Evolutionary conservation across 306 rosid species (phyloP).

Genomic region (Vicia villosa): DNA sequence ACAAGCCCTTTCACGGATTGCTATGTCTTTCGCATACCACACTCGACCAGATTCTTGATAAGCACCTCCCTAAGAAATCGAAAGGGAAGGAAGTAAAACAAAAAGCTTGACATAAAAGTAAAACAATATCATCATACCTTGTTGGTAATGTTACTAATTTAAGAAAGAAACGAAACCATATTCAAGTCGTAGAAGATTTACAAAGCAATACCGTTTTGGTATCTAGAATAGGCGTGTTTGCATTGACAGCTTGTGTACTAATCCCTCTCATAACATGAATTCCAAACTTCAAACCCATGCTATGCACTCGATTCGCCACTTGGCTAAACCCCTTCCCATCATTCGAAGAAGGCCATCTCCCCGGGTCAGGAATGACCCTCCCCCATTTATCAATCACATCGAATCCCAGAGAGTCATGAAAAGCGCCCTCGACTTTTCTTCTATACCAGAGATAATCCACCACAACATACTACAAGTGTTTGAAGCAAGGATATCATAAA

Average conservation of each 20-base stretch:
- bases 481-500: conserved; percentile 31
- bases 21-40: conserved; percentile 84
- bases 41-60: conserved; percentile 69
- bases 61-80: conserved; percentile 55
- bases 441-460: conserved; percentile 99
- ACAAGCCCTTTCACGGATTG: conserved; percentile 70
- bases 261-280: conserved; percentile 98
- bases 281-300: conserved; percentile 87
- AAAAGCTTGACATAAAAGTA: conserved; percentile 37
- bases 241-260: conserved; percentile 89
- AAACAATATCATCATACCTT: conserved; percentile 16
- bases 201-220: conserved; percentile 55
- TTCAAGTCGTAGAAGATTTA: conserved; percentile 17
- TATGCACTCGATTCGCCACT: conserved; percentile 73
- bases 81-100: conserved; percentile 24
- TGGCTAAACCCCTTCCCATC: conserved; percentile 71
- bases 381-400: conserved; percentile 98
- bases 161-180: conserved; percentile 16
- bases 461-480: conserved; percentile 74
- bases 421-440: conserved; percentile 72
- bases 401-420: conserved; percentile 73
- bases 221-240: conserved; percentile 84
- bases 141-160: neutral
- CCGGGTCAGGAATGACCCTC: conserved; percentile 81
- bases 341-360: conserved; percentile 86